Conservation (phyloP, 75 land plant genomes). For the Adiantum capillusveneris region DNA sequence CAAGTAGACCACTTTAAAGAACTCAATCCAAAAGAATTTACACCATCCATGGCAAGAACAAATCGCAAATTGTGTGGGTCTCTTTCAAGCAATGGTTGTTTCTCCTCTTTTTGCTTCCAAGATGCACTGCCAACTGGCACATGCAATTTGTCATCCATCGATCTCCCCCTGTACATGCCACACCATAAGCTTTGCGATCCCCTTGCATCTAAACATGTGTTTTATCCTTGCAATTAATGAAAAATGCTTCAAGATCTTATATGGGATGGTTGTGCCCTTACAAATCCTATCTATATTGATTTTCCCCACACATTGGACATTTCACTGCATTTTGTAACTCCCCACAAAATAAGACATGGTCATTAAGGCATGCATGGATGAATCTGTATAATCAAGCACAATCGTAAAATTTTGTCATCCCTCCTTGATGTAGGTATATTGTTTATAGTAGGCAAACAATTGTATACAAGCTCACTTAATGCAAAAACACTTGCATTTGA, state of each 20-base stretch:
- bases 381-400: constrained; percentile 19
- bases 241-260: constrained; percentile 26
- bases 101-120: too few species aligned
- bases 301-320: constrained; percentile 22
- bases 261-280: constrained; percentile 7
- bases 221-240: constrained; percentile 21
- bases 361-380: constrained; percentile 35
- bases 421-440: constrained; percentile 8
- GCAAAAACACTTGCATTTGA: constrained; percentile 8
- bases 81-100: too few species aligned
- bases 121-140: too few species aligned
- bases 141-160: constrained; percentile 12
- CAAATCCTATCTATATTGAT: constrained; percentile 15
- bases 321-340: background rate
- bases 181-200: constrained; percentile 20
- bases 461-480: constrained; percentile 16
- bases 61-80: too few species aligned
- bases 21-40: too few species aligned
- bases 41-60: too few species aligned
- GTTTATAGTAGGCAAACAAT: constrained; percentile 10
- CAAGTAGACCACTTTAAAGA: too few species aligned
- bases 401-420: constrained; percentile 17
- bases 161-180: constrained; percentile 18
- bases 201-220: constrained; percentile 22
- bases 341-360: constrained; percentile 26